phyloP scores from a whole-genome alignment of 78 protist species.

The Diacronema lutheri region DNA sequence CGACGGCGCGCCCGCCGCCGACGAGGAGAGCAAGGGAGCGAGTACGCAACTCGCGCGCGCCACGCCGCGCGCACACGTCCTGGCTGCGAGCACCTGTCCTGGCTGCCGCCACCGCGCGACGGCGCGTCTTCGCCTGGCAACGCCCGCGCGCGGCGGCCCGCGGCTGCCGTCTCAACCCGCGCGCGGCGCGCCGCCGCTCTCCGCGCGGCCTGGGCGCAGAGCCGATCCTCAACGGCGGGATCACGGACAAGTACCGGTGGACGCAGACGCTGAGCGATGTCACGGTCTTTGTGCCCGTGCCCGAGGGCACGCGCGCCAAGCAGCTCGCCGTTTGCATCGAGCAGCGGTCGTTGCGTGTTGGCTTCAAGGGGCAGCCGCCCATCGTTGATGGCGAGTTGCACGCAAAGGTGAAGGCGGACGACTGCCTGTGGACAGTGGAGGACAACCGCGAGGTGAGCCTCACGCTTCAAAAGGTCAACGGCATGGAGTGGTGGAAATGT shows the following conservation, averaged over 20 bases:
- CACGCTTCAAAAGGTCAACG: slow-evolving; percentile 24
- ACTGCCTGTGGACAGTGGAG: slow-evolving; percentile 33
- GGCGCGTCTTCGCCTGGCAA: too few relatives aligned
- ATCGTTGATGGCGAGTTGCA: slow-evolving; percentile 37
- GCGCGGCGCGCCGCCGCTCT: too few relatives aligned
- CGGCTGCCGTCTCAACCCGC: too few relatives aligned
- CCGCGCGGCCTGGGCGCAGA: too few relatives aligned
- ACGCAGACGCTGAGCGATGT: slow-evolving; percentile 41
- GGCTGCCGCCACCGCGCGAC: too few relatives aligned
- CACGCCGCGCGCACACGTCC: too few relatives aligned
- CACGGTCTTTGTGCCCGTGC: slow-evolving; percentile 20
- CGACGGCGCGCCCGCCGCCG: background rate
- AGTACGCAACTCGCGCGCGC: too few relatives aligned
- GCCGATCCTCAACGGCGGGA: slow-evolving; percentile 17
- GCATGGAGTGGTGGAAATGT: slow-evolving; percentile 47
- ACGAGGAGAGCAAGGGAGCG: background rate
- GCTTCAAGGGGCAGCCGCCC: slow-evolving; percentile 3
- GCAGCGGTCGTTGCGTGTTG: background rate
- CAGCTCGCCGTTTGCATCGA: background rate
- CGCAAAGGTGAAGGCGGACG: slow-evolving; percentile 15
- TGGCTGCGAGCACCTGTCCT: too few relatives aligned
- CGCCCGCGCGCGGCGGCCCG: too few relatives aligned
- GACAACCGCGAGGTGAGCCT: slow-evolving; percentile 24
- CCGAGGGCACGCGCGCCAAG: slow-evolving; percentile 44
- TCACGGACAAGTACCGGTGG: slow-evolving; percentile 30